A percentile compares a stretch with the other conserved stretches of the same genome.
Conservation (phyloP, 1,284 basidiomycete genomes). For the Apiotrichum brassicae region DNA sequence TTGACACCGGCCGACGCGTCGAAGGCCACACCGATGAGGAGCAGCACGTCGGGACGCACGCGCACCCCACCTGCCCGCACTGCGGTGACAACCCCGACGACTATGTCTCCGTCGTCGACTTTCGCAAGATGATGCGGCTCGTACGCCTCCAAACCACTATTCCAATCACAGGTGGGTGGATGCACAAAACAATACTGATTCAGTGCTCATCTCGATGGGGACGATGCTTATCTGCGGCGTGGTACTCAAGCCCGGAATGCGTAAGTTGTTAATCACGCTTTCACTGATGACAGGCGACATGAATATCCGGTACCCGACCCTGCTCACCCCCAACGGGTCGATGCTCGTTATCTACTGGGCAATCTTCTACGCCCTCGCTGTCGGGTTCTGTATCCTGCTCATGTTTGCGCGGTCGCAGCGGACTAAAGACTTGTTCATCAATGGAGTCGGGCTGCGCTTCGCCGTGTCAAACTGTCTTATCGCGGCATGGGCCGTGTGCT, state of each 20-base stretch:
- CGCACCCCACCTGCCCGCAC: not conserved
- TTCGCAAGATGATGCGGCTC: conserved; percentile 40
- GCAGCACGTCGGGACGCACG: not conserved
- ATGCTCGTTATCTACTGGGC: conserved; percentile 63
- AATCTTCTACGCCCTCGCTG: conserved; percentile 47
- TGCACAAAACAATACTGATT: not conserved
- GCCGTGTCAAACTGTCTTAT: conserved; percentile 74
- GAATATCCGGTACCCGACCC: conserved; percentile 57
- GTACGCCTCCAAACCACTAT: conserved; percentile 66
- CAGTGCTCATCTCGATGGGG: conserved; percentile 34
- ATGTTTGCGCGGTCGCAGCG: conserved; percentile 64
- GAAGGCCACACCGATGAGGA: too few relatives aligned
- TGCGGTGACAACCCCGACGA: conserved; percentile 39
- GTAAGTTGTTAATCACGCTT: conserved; percentile 19
- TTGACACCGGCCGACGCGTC: too few relatives aligned
- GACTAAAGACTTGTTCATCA: conserved; percentile 66
- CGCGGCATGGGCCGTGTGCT: conserved; percentile 74
- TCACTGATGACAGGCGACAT: conserved; percentile 50
- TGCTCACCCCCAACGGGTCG: conserved; percentile 61
- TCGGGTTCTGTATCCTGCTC: conserved; percentile 73
- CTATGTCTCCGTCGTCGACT: conserved; percentile 41
- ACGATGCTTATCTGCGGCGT: conserved; percentile 40
- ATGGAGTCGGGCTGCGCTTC: conserved; percentile 69
- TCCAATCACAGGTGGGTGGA: conserved; percentile 60
- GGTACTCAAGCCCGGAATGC: conserved; percentile 41